Conservation (phyloP, 2,329 filamentous ascomycete species). For the Aspergillus spinulosporus region DNA sequence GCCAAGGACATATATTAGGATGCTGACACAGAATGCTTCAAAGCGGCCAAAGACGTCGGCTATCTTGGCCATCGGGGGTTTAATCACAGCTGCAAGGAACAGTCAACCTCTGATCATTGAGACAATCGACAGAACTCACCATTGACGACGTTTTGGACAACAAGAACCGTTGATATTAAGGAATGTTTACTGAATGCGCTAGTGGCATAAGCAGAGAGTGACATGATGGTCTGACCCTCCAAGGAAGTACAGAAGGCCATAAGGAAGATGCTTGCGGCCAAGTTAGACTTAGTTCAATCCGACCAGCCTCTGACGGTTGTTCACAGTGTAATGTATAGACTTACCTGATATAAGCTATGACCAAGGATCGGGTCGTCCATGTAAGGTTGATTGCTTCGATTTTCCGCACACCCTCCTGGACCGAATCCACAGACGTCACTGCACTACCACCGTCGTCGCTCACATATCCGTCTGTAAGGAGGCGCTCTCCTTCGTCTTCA, state of each 20-base stretch:
- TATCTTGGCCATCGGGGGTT: slow-evolving; percentile 66
- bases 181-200: slow-evolving; percentile 66
- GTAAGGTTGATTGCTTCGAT: slow-evolving; percentile 55
- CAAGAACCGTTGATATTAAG: slow-evolving; percentile 63
- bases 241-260: slow-evolving; percentile 68
- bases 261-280: slow-evolving; percentile 52
- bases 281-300: slow-evolving; percentile 8
- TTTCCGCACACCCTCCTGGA: slow-evolving; percentile 52
- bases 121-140: slow-evolving; percentile 46
- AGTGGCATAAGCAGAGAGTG: slow-evolving; percentile 64
- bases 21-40: slow-evolving; percentile 59
- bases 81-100: slow-evolving; percentile 54
- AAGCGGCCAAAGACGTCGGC: slow-evolving; percentile 68
- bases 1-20: slow-evolving; percentile 54
- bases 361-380: slow-evolving; percentile 53
- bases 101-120: slow-evolving; percentile 5
- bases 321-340: slow-evolving; percentile 21
- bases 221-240: slow-evolving; percentile 63
- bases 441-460: slow-evolving; percentile 27
- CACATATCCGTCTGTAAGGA: slow-evolving; percentile 32
- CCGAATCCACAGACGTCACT: slow-evolving; percentile 30
- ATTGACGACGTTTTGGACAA: slow-evolving; percentile 65
- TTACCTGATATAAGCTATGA: slow-evolving; percentile 50
- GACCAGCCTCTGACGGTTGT: slow-evolving; percentile 7
- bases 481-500: slow-evolving; percentile 34